Evolutionary conservation across 2,329 filamentous ascomycete genomes (phyloP).

Genomic region (Didymella segeticola): DNA sequence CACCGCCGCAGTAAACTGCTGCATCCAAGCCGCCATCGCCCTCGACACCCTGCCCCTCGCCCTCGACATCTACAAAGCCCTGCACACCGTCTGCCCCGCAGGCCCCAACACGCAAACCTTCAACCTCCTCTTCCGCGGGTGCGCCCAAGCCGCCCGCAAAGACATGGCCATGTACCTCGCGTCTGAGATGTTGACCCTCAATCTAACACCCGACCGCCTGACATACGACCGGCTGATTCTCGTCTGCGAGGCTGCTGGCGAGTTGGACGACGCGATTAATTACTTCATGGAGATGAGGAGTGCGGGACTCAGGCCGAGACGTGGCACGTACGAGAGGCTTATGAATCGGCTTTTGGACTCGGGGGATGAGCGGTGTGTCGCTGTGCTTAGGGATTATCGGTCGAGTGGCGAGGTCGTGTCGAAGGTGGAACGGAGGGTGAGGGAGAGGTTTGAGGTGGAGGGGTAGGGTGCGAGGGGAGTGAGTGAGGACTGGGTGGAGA

Average conservation of each 20-base stretch:
- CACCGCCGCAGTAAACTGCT: slow-evolving; percentile 57
- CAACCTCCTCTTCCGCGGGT: slow-evolving; percentile 64
- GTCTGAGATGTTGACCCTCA: slow-evolving; percentile 65
- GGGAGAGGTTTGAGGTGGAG: slow-evolving; percentile 20
- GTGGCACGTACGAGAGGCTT: slow-evolving; percentile 27
- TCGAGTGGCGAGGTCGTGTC: slow-evolving; percentile 21
- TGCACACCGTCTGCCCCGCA: slow-evolving; percentile 59
- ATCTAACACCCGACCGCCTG: slow-evolving; percentile 60
- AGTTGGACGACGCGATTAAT: slow-evolving; percentile 55
- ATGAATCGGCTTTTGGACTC: slow-evolving; percentile 16
- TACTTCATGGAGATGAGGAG: slow-evolving; percentile 60
- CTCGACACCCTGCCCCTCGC: slow-evolving; percentile 57
- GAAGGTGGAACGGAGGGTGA: slow-evolving; percentile 21
- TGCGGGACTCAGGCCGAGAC: slow-evolving; percentile 20
- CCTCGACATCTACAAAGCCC: slow-evolving; percentile 66
- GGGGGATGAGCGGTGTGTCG: slow-evolving; percentile 28
- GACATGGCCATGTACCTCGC: slow-evolving; percentile 67
- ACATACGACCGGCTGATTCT: slow-evolving; percentile 70
- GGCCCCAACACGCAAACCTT: slow-evolving; percentile 63
- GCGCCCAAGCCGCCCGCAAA: slow-evolving; percentile 52
- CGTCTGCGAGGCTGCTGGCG: slow-evolving; percentile 55
- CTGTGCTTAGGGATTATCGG: slow-evolving; percentile 27
- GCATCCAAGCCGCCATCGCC: slow-evolving; percentile 60
- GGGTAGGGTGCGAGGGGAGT: background rate
- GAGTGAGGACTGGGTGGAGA: no score